Evolutionary conservation across 192 early-diverging fungal species (phyloP), one percentile per base, ranked within the genome.

Genomic region (Coemansia sp.): DNA sequence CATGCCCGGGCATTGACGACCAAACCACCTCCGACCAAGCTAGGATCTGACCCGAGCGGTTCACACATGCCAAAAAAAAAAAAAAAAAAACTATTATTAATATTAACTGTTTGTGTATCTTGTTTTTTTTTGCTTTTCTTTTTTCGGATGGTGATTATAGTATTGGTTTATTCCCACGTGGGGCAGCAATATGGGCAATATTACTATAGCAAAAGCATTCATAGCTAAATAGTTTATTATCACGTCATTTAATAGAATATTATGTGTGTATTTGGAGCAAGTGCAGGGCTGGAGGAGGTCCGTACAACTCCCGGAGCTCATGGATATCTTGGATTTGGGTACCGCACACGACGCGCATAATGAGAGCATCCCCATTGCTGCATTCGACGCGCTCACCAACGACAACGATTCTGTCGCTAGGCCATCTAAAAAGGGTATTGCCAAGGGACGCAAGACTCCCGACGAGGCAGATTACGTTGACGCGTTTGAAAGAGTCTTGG

Each of bases 1-100:
- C 95, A 95, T 14, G 87, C 85, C 32, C 88, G 82, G 11, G 92
- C 89, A 74, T 95, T 95, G n/a, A 88, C 89, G 65, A 94, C 95
- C 58, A 97, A 76, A 27, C 94, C 87, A 36, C 94, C 82, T 7
- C 92, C 92, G 45, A 97, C 85, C 22, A 95, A 68, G 53, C 91
- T 93, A 31, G 91, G 84, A 60, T 91, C 91, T 51, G 91, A 88
- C 39, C 73, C 76, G 15, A 70, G 36, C 2, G 75, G 63, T 27
- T 84, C 76, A 9, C 68, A 40, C 74, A 77, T 82, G 3, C 35
- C 37, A 22, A 2, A 8, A 10, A 17, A 56, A 56, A n/a, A n/a
- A n/a, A n/a, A n/a, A n/a, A n/a, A n/a, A n/a, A n/a, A n/a, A n/a
- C n/a, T n/a, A n/a, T n/a, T n/a, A n/a, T n/a, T n/a, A n/a, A n/a